Evolutionary conservation across 1,284 basidiomycete species (phyloP).

Genomic region (Ustilago nuda): DNA sequence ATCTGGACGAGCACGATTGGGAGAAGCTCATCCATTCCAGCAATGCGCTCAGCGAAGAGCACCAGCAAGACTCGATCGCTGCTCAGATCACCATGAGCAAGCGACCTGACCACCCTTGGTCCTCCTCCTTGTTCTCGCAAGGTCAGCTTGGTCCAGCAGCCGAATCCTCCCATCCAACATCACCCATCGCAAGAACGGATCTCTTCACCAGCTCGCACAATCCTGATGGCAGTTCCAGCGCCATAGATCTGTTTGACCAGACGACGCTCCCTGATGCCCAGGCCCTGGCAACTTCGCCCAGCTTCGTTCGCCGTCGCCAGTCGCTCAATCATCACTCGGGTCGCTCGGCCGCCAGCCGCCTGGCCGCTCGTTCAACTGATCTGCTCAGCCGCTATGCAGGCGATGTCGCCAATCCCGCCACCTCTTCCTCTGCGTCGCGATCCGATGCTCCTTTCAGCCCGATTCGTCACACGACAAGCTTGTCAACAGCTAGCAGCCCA

Average conservation of each 20-base stretch:
- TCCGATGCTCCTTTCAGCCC: slow-evolving; percentile 41
- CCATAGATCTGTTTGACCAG: slow-evolving; percentile 25
- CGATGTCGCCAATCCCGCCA: slow-evolving; percentile 11
- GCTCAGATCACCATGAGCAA: neutral
- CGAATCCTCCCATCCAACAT: slow-evolving; percentile 26
- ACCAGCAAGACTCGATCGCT: slow-evolving; percentile 35
- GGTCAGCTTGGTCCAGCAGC: slow-evolving; percentile 15
- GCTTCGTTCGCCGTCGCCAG: slow-evolving; percentile 53
- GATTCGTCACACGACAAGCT: slow-evolving; percentile 30
- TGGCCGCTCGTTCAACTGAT: slow-evolving; percentile 38
- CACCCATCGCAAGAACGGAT: slow-evolving; percentile 31
- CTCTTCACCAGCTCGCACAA: slow-evolving; percentile 20
- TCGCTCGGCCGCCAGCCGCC: slow-evolving; percentile 30
- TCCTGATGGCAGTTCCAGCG: slow-evolving; percentile 25
- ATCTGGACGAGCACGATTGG: slow-evolving; percentile 61
- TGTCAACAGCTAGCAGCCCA: slow-evolving; percentile 39
- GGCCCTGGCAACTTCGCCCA: slow-evolving; percentile 19
- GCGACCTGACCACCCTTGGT: slow-evolving; percentile 27
- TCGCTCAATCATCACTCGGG: slow-evolving; percentile 58
- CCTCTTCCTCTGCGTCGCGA: slow-evolving; percentile 24
- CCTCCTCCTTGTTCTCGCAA: slow-evolving; percentile 33
- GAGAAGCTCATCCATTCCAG: slow-evolving; percentile 56
- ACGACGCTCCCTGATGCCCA: slow-evolving; percentile 29
- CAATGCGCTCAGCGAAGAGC: slow-evolving; percentile 47
- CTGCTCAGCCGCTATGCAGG: slow-evolving; percentile 16